phyloP scores from a whole-genome alignment of 2,329 filamentous ascomycete species.

The Pseudocercospora fuligena region DNA sequence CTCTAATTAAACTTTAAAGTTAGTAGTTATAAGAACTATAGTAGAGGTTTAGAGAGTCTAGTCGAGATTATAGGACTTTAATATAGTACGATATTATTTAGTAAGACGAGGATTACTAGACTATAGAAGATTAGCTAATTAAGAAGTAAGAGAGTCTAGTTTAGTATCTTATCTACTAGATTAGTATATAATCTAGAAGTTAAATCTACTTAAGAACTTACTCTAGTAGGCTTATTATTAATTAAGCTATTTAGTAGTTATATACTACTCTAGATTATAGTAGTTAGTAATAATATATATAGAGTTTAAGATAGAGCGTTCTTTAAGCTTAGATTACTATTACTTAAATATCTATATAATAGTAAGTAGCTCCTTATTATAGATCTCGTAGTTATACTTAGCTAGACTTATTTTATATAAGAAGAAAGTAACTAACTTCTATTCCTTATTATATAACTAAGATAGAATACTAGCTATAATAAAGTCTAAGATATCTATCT shows the following conservation, averaged over 20 bases:
- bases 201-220: background rate
- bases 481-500: background rate
- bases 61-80: background rate
- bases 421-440: background rate
- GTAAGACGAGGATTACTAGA: background rate
- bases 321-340: background rate
- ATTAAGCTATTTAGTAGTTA: background rate
- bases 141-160: background rate
- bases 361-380: background rate
- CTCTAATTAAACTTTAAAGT: background rate
- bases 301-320: background rate
- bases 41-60: background rate
- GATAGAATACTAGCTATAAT: background rate
- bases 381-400: too few species aligned
- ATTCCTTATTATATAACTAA: background rate
- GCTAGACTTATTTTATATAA: background rate
- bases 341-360: background rate
- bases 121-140: background rate
- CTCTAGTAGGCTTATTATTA: background rate
- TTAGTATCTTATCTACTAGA: background rate
- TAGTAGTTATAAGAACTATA: background rate
- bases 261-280: too few species aligned
- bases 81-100: background rate
- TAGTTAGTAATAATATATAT: slow-evolving; percentile 4
- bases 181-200: background rate